Base-by-base conservation (phyloP, 768 basidiomycete genomes). In the Mycena sanguinolenta region DNA sequence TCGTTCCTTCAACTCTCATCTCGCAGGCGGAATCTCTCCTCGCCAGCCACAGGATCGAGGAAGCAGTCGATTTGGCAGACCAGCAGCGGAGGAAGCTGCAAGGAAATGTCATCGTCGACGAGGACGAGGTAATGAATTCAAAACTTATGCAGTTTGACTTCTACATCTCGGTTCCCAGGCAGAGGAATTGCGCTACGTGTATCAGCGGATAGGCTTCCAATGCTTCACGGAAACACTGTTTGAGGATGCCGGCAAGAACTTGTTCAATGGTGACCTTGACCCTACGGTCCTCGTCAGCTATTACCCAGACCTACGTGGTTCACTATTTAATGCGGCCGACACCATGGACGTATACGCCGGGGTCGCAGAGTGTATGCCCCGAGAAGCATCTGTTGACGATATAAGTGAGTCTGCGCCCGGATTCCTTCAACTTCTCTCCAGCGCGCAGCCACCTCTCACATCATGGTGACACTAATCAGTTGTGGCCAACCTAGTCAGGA, bases 401-500 rank as follows among this genome's bases (percentile, higher is more conserved):
- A 91, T 97, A 75, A 92, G 96, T 97, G 79, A 92, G 96, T 91
- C 36, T 19, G 76, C 72, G 70, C 72, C 58, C 63, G 67, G 42
- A 72, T 73, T 71, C 69, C 54, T 67, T 73, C 30, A 42, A 73
- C 52, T 69, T 69, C 72, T 68, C 65, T 69, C 71, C 76, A 50
- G 49, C 59, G 57, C 75, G 75, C 73, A 60, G 69, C 75, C 72
- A 71, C 73, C 69, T 69, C 64, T 72, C 68, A 65, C 73, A 57
- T 76, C 82, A 81, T 84, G 79, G 85, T 87, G 88, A 90, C 92
- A 89, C 92, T 84, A 70, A 82, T 77, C 84, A 96, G 96, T 96
- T 88, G 88, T 88, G 81, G 88, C 85, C 76, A 95, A 95, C 87
- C 84, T 97, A 93, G 94, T 95, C 86, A 88, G 89, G 85, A 96